Conservation (phyloP, 225 moss, liverwort and hornwort species). For the Bryoerythrophyllum caledonicum region DNA sequence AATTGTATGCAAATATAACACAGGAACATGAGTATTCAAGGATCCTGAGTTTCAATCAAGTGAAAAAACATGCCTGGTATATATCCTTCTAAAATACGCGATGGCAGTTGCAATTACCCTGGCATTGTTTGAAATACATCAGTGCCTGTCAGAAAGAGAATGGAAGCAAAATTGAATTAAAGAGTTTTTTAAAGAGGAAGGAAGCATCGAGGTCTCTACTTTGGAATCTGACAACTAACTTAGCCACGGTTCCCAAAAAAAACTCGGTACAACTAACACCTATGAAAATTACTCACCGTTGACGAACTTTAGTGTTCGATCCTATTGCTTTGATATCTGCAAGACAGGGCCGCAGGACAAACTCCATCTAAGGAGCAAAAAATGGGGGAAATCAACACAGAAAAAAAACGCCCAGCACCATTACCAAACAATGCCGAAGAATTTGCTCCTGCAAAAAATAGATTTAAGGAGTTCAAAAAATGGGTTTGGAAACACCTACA, state of each 20-base stretch:
- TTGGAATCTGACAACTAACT: background rate
- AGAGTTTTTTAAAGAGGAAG: no score
- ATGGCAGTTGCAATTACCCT: conserved; percentile 97
- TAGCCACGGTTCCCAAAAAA: no score
- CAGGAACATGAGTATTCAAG: background rate
- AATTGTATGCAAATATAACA: background rate
- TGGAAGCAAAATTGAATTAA: background rate
- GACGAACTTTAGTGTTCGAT: conserved; percentile 68
- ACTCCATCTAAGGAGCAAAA: conserved; percentile 22
- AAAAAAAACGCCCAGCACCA: background rate
- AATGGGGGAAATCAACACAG: background rate
- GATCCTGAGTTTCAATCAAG: background rate
- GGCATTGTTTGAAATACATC: conserved; percentile 29
- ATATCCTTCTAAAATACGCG: conserved; percentile 95
- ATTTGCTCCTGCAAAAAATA: background rate
- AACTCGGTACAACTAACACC: background rate
- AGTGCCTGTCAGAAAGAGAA: conserved; percentile 26
- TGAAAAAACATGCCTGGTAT: conserved; percentile 58
- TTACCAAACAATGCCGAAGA: background rate
- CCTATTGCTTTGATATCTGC: conserved; percentile 87
- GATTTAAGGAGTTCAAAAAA: no score
- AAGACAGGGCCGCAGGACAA: conserved; percentile 25
- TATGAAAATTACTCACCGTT: conserved; percentile 59
- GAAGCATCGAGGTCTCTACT: background rate
- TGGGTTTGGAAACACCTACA: conserved; percentile 35